These are phyloP conservation scores for Russula olivacea DNA, from an alignment of 768 basidiomycete species.

Conservation along the genomic window DNA sequence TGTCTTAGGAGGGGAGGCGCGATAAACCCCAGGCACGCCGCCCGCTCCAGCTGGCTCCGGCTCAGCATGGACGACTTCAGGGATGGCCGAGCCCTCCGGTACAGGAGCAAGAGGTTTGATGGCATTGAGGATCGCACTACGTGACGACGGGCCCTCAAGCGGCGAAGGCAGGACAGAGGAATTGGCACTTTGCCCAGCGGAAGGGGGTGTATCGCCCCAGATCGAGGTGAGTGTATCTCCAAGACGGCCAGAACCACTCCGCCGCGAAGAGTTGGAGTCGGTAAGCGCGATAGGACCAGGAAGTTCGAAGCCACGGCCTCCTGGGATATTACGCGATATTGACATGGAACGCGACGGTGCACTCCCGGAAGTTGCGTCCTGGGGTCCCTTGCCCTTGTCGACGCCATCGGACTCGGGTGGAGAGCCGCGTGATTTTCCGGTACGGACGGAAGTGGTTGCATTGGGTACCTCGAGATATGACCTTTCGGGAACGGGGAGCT, in stretches of 20 bases:
- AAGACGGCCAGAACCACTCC: slow-evolving; percentile 37
- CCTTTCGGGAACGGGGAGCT: slow-evolving; percentile 28
- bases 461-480: slow-evolving; percentile 31
- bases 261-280: slow-evolving; percentile 33
- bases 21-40: slow-evolving; percentile 16
- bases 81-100: slow-evolving; percentile 21
- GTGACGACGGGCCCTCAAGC: slow-evolving; percentile 30
- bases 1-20: slow-evolving; percentile 16
- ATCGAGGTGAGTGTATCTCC: slow-evolving; percentile 42
- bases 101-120: slow-evolving; percentile 25
- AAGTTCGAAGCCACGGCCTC: slow-evolving; percentile 32
- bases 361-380: slow-evolving; percentile 17
- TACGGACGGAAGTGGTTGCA: neutral
- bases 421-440: slow-evolving; percentile 27
- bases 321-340: slow-evolving; percentile 24
- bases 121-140: slow-evolving; percentile 27
- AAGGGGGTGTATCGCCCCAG: slow-evolving; percentile 38
- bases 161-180: slow-evolving; percentile 24
- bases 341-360: slow-evolving; percentile 12
- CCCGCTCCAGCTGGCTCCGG: neutral
- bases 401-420: slow-evolving; percentile 19
- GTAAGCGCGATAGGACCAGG: slow-evolving; percentile 33
- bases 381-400: slow-evolving; percentile 30
- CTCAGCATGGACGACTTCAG: slow-evolving; percentile 14
- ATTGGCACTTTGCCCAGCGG: slow-evolving; percentile 19